A percentile compares a stretch with the other conserved stretches of the same genome.
phyloP scores from a whole-genome alignment of 108 stramenopile species.

The Epithemia pelagica region DNA sequence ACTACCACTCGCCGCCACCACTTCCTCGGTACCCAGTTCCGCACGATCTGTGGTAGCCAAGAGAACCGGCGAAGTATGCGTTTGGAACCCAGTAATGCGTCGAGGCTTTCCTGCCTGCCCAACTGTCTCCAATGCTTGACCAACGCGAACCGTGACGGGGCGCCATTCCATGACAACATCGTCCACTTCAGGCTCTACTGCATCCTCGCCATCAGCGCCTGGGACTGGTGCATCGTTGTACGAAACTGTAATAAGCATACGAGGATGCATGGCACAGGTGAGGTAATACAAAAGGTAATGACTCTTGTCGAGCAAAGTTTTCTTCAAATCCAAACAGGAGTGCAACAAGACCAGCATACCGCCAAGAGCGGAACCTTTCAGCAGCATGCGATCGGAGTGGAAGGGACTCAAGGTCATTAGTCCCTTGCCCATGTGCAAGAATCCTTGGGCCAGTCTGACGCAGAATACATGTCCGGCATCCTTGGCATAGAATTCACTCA shows the following conservation, averaged over 20 bases:
- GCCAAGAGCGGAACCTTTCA: slow-evolving; percentile 83
- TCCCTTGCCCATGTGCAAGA: slow-evolving; percentile 98
- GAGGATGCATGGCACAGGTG: slow-evolving; percentile 94
- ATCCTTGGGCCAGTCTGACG: slow-evolving; percentile 97
- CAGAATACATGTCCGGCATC: slow-evolving; percentile 95
- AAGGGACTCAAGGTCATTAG: slow-evolving; percentile 92
- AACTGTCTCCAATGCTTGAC: slow-evolving; percentile 99
- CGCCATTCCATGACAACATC: slow-evolving; percentile 81
- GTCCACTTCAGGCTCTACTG: neutral
- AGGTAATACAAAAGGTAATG: slow-evolving; percentile 96
- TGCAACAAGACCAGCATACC: slow-evolving; percentile 89
- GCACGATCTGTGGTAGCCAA: slow-evolving; percentile 91
- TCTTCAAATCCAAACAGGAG: slow-evolving; percentile 88
- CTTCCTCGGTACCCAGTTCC: slow-evolving; percentile 95
- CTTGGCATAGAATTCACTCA: slow-evolving; percentile 95
- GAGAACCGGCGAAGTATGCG: slow-evolving; percentile 98
- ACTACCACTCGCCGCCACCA: slow-evolving; percentile 62
- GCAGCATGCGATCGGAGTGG: slow-evolving; percentile 95
- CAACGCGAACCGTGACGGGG: slow-evolving; percentile 95
- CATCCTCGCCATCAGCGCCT: neutral
- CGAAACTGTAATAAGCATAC: slow-evolving; percentile 94
- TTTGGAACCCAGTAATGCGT: slow-evolving; percentile 99
- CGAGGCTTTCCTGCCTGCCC: slow-evolving; percentile 99
- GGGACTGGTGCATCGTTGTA: neutral
- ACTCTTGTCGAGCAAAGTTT: slow-evolving; percentile 92